These are phyloP conservation scores for Nicotiana rustica DNA, from an alignment of 305 asterid species.

Conservation along the genomic window DNA sequence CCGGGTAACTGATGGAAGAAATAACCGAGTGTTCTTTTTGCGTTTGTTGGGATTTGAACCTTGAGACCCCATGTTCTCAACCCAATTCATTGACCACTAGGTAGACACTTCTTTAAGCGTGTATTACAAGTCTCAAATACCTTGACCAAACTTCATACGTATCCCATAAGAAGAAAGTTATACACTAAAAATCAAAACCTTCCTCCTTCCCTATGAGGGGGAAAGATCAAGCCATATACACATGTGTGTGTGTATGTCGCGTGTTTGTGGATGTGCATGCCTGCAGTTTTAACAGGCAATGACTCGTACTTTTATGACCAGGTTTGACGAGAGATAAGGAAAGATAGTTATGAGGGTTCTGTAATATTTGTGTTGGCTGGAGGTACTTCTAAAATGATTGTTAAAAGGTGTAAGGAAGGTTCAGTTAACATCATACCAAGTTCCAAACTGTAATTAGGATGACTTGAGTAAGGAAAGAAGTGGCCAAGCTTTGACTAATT, in stretches of 20 bases:
- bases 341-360: background rate
- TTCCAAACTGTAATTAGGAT: background rate
- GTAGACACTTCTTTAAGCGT: background rate
- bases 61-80: no score
- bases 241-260: background rate
- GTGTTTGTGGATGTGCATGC: background rate
- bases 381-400: slow-evolving; percentile 3
- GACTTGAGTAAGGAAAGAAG: slow-evolving; percentile 12
- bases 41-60: no score
- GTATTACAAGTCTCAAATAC: slow-evolving; percentile 8
- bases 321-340: background rate
- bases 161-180: slow-evolving; percentile 14
- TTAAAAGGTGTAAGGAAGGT: background rate
- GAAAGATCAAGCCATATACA: background rate
- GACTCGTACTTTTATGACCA: background rate
- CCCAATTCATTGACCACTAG: no score
- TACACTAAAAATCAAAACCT: slow-evolving; percentile 14
- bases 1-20: no score
- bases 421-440: background rate
- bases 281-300: background rate
- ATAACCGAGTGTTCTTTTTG: no score
- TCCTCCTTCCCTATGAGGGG: background rate
- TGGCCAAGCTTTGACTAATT: background rate
- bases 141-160: background rate
- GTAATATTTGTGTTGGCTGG: background rate